Base-by-base conservation (phyloP, 2,329 filamentous ascomycete genomes). In the Zarea fungicola region DNA sequence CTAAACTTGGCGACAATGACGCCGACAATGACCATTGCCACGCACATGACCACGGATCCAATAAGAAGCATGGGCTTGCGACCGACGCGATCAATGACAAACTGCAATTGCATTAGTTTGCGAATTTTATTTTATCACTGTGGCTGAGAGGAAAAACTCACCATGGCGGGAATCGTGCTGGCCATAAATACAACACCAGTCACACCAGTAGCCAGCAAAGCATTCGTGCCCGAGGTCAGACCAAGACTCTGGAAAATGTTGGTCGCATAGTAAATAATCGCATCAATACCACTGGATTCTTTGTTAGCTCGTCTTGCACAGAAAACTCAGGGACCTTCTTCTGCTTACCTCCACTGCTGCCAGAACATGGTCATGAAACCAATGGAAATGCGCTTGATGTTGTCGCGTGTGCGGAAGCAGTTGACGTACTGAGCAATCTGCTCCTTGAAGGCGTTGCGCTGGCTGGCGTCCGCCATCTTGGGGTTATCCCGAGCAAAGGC, bases 171-270 rank as follows among this genome's bases (percentile, higher is more conserved):
- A 2, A 66, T 49, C 4, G 64, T 66, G 36, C 52, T 58, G 7
- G 65, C 52, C 56, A 86, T 83, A 74, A 86, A 84, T 44, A 81
- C 78, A 29, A 88, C 82, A 4, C 84, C 84, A 5, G 85, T 83
- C 0, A 88, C 84, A 8, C 84, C 85, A 0, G 84, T 87, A 1
- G 84, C 84, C 8, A 87, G 70, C 1, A 88, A 73, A 11, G 74
- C 73, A 5, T 74, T 76, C 47, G 77, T 84, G 21, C 76, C 79
- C 5, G 79, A 78, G 1, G 66, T 74, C 13, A 87, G 69, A 13
- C 84, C 83, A 34, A 87, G 77, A 11, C 74, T 78, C 52, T 75
- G 71, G 64, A 87, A 87, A 3, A 87, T 76, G 2, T 78, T 81
- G 0, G 81, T 55, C 5, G 63, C 62, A 9, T 68, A 68, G 53